These are phyloP conservation scores for Pyricularia sp. DNA, from an alignment of 2,329 filamentous ascomycete species.

Conservation along the genomic window DNA sequence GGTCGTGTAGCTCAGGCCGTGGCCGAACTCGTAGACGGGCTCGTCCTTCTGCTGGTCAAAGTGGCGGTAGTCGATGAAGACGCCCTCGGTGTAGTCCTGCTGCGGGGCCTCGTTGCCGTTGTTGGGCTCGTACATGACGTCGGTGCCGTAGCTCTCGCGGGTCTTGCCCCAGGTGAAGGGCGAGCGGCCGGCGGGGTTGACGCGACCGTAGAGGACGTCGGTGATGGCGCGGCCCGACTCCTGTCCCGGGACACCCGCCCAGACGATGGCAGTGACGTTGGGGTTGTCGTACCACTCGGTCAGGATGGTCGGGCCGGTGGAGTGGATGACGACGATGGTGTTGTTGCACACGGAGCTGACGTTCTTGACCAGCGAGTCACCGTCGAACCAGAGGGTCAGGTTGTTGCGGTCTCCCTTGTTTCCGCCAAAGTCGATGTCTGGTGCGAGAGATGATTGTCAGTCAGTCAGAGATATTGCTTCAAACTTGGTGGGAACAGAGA, in stretches of 20 bases:
- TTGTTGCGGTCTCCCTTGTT: conserved; percentile 89
- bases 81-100: conserved; percentile 64
- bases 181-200: conserved; percentile 67
- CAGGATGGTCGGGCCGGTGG: conserved; percentile 68
- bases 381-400: conserved; percentile 78
- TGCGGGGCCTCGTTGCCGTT: conserved; percentile 59
- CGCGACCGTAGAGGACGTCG: conserved; percentile 74
- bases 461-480: neutral
- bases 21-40: conserved; percentile 75
- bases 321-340: conserved; percentile 88
- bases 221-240: conserved; percentile 72
- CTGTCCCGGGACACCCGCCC: conserved; percentile 74
- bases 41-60: conserved; percentile 59
- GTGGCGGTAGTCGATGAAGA: conserved; percentile 73
- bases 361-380: conserved; percentile 71
- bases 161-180: conserved; percentile 72
- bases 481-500: neutral
- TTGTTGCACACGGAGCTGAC: conserved; percentile 73
- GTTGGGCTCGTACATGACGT: conserved; percentile 60
- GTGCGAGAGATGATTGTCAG: conserved; percentile 26
- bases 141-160: conserved; percentile 57
- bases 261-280: conserved; percentile 78
- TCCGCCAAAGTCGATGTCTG: conserved; percentile 62
- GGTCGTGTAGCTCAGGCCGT: conserved; percentile 70
- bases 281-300: conserved; percentile 64